Conservation (phyloP, 805 yeast species). For the Candida cerambycidarum region DNA sequence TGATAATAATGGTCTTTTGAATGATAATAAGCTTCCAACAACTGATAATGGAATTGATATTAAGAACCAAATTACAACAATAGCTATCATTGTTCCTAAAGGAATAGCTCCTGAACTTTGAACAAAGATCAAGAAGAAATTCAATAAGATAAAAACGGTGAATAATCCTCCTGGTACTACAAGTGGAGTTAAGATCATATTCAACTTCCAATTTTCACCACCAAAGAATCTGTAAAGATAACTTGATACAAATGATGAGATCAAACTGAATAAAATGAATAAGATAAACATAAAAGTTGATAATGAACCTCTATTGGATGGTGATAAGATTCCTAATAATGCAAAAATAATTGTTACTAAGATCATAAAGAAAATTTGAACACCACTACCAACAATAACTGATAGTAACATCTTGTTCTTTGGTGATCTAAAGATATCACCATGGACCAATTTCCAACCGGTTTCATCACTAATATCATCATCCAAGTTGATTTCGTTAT, state of each 20-base stretch:
- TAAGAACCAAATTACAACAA: constrained; percentile 80
- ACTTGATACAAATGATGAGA: constrained; percentile 88
- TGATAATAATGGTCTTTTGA: constrained; percentile 54
- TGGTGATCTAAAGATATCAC: constrained; percentile 92
- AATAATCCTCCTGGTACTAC: constrained; percentile 83
- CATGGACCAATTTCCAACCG: constrained; percentile 96
- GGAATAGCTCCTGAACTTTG: constrained; percentile 95
- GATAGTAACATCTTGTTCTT: constrained; percentile 67
- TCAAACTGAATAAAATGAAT: constrained; percentile 75
- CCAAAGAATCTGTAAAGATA: constrained; percentile 84
- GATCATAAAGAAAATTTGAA: constrained; percentile 78
- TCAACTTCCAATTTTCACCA: constrained; percentile 88
- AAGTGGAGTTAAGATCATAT: constrained; percentile 78
- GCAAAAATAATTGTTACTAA: constrained; percentile 77
- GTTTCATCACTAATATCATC: constrained; percentile 87
- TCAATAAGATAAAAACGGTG: constrained; percentile 61
- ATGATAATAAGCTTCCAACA: constrained; percentile 77
- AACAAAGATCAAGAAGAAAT: constrained; percentile 75
- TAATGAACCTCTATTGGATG: constrained; percentile 91
- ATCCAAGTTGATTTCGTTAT: constrained; percentile 85
- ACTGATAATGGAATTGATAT: constrained; percentile 83
- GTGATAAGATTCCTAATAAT: constrained; percentile 83
- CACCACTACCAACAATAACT: constrained; percentile 83
- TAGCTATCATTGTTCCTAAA: constrained; percentile 79
- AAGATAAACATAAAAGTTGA: constrained; percentile 86